Base-by-base conservation (phyloP, 805 yeast species). In the Tanozyma kutaoensis region DNA sequence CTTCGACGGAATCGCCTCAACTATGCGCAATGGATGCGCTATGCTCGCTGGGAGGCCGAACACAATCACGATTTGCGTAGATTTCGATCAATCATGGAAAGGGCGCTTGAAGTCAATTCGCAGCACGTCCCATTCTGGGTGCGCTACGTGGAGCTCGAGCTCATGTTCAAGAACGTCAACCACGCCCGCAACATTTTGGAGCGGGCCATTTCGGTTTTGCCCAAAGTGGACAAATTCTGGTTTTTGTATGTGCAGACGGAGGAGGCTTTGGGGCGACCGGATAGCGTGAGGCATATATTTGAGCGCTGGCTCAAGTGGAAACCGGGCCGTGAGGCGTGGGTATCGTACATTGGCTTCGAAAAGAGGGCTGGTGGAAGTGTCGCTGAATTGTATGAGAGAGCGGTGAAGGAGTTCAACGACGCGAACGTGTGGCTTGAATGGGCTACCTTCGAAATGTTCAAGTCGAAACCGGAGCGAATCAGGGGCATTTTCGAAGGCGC, bases 171-270 rank as follows among this genome's bases (percentile, higher is more conserved):
- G 34, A 82, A 77, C 39, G 63, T 84, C 29, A 84, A 82, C 42
- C 96, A 86, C 52, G 96, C 96, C 0, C 57, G 95, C 38, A 86
- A 88, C 44, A 40, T 91, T 15, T 55, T 88, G 17, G 85, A 84
- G 28, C 56, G 96, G 23, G 93, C 84, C 1, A 73, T 79, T 0
- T 65, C 72, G 2, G 48, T 71, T 0, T 54, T 86, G 15, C 97
- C 97, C 0, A 58, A 81, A 15, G 73, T 77, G 4, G 86, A 78
- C 40, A 86, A 86, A 46, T 52, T 88, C 13, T 88, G 97, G 96
- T 80, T 69, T 44, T 64, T 73, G 33, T 85, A 82, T 42, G 74
- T 80, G 6, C 74, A 77, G 24, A 66, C 86, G 12, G 96, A 85
- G 48, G 96, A 85, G 49, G 65, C 78, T 1, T 51, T 84, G 15